Base-by-base conservation (phyloP, 2,329 filamentous ascomycete species). In the Aspergillus hiratsukae region DNA sequence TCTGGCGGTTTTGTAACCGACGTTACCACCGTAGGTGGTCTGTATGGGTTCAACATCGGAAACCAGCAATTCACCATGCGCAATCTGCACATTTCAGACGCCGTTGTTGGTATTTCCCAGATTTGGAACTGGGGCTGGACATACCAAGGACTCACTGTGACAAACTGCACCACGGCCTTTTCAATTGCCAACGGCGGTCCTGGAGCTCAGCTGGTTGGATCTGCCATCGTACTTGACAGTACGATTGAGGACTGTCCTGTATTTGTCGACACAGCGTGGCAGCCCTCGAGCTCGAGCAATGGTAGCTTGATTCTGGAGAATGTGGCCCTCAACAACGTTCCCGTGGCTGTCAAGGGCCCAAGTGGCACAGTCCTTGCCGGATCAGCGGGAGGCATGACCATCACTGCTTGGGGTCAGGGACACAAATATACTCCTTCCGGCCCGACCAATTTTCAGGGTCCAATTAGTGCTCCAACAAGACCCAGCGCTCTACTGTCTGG, bases 11-110 rank as follows among this genome's bases (percentile, higher is more conserved):
- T 83, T 67, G 77, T 87, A 68, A 78, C 76, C 43, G 84, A 87
- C 61, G 69, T 86, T 5, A 74, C 74, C 48, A 87, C 87, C 72
- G 81, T 80, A 46, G 85, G 85, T 51, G 86, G 87, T 28, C 74
- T 76, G 8, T 79, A 83, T 54, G 85, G 85, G 49, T 81, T 78
- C 49, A 82, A 82, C 64, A 72, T 85, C 56, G 86, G 86, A 27
- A 86, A 81, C 58, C 86, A 89, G 72, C 87, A 89, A 61, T 84
- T 82, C 61, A 87, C 84, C 0, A 82, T 80, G 57, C 77, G 80
- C 9, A 83, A 84, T 59, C 61, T 87, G 29, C 78, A 72, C 0
- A 83, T 86, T 65, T 75, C 78, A 43, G 73, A 78, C 46, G 76
- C 75, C 19, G 71, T 75, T 1, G 84, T 81, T 0, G 82, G 80